Evolutionary conservation across 2,329 filamentous ascomycete genomes (phyloP).

Genomic region (Bertia moriformis): DNA sequence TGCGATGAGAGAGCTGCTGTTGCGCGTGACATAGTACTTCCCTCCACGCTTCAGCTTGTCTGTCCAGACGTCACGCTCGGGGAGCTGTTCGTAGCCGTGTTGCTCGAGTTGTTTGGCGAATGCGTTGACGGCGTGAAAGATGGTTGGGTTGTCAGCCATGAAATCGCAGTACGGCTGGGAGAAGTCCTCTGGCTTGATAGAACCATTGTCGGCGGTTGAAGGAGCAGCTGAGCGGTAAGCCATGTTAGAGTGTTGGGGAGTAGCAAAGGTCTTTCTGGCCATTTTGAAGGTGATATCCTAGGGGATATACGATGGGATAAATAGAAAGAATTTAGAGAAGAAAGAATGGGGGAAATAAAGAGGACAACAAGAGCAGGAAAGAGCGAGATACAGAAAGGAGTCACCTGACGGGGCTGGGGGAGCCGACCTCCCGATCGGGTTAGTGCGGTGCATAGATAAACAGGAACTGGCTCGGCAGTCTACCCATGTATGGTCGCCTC

Average conservation of each 20-base stretch:
- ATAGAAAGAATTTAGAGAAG: too few relatives aligned
- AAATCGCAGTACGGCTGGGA: constrained; percentile 78
- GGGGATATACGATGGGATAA: too few relatives aligned
- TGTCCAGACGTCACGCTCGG: constrained; percentile 65
- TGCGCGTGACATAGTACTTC: constrained; percentile 79
- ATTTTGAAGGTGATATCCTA: too few relatives aligned
- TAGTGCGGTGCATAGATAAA: too few relatives aligned
- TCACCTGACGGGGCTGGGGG: too few relatives aligned
- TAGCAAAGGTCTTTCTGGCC: not conserved
- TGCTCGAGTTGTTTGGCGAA: constrained; percentile 60
- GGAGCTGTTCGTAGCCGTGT: constrained; percentile 63
- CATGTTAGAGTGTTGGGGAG: not conserved
- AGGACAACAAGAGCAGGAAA: too few relatives aligned
- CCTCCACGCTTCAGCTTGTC: constrained; percentile 61
- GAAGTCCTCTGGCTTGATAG: constrained; percentile 41
- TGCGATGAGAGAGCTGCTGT: constrained; percentile 72
- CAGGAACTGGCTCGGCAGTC: too few relatives aligned
- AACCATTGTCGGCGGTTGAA: not conserved
- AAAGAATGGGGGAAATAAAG: too few relatives aligned
- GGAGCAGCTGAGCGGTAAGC: not conserved
- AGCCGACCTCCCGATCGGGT: too few relatives aligned
- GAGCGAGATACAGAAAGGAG: too few relatives aligned
- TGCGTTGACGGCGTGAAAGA: constrained; percentile 77
- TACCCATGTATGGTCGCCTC: too few relatives aligned
- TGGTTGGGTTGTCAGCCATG: constrained; percentile 75